Evolutionary conservation across 306 rosid species (phyloP), one percentile per base, ranked within the genome.

Genomic region (Cicer pinnatifidum): DNA sequence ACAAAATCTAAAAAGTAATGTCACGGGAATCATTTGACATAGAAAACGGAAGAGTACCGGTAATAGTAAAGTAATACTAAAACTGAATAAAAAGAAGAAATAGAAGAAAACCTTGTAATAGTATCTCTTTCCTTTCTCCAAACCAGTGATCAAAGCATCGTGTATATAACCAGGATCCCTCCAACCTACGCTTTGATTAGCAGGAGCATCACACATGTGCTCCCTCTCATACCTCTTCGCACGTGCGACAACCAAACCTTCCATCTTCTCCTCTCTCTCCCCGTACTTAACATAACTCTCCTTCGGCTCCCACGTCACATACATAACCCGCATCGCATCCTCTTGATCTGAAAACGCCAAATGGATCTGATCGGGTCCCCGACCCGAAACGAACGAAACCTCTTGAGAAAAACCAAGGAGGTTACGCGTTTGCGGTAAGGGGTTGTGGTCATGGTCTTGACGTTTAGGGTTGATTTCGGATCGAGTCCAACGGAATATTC

Each of bases 131-230:
- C 97, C 97, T 75, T 83, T 86, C 78, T 81, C 66, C 87, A 94
- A 84, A 35, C 66, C 77, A 16, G n/a, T 83, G 86, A 94, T 79
- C 46, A 88, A 78, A 0, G 84, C 98, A 17, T 91, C 91, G 13
- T 94, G 98, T 6, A 89, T 82, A 43, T 73, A 91, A 40, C 98
- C 98, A 15, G 97, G 97, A 61, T 94, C 98, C 66, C 98, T 89
- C 98, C 97, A 91, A 3, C 95, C 98, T 3, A 82, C 28, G 28
- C 85, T 88, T 0, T 63, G 4, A 59, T 89, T 94, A 3, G 97
- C 98, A 6, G 98, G 96, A 8, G 88, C 75, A 58, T 91, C 91
- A 71, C 98, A 94, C 97, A 89, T 87, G 81, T 94, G 86, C 59
- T 83, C 82, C 84, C 82, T 87, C 82, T 88, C 95, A 44, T 94